phyloP scores from a whole-genome alignment of 176 grass and related monocot genomes.

The Carex cristatella region DNA sequence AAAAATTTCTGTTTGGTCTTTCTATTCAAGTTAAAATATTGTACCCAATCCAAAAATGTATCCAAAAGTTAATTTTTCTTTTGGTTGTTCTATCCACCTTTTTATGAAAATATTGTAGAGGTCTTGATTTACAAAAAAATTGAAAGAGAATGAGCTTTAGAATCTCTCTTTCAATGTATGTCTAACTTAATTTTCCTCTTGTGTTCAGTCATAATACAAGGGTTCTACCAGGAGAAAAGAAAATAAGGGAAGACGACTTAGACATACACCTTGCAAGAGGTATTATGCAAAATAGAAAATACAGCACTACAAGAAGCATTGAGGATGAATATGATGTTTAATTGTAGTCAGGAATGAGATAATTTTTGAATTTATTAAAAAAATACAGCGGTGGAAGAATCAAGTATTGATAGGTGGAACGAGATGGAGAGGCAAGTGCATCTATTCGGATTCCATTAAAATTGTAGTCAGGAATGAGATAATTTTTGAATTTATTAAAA shows the following conservation, averaged over 20 bases:
- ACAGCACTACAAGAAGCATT: constrained; percentile 51
- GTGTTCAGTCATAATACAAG: constrained; percentile 39
- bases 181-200: constrained; percentile 1
- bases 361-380: no score
- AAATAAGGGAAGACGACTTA: constrained; percentile 78
- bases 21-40: no score
- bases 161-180: not conserved
- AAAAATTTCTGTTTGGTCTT: not conserved
- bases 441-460: no score
- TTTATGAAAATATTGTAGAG: not conserved
- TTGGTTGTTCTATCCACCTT: not conserved
- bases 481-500: no score
- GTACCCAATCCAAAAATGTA: no score
- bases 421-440: no score
- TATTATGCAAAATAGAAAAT: constrained; percentile 78
- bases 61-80: not conserved
- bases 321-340: constrained; percentile 75
- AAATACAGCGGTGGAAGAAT: no score
- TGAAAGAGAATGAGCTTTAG: not conserved
- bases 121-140: not conserved
- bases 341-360: no score
- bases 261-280: constrained; percentile 68
- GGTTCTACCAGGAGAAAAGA: constrained; percentile 41
- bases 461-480: no score
- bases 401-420: no score